Conservation (phyloP, 306 rosid species). For the Ormosia semicastrata region DNA sequence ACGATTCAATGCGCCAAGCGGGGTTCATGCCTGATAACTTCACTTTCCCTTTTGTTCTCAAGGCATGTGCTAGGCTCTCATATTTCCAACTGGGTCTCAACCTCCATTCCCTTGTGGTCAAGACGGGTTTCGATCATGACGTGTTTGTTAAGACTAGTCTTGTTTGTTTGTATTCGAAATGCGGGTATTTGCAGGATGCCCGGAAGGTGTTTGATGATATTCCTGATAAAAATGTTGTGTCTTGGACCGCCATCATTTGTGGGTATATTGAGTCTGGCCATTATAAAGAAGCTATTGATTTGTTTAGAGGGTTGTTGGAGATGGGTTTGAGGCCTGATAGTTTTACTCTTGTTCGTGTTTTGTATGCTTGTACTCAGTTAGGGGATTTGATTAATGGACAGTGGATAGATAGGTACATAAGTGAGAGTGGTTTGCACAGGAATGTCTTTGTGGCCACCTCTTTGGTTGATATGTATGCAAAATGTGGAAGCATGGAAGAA, state of each 20-base stretch:
- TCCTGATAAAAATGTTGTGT: conserved; percentile 56
- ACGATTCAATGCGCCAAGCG: conserved; percentile 39
- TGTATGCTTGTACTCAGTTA: conserved; percentile 49
- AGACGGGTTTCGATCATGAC: conserved; percentile 55
- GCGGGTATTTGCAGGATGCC: conserved; percentile 42
- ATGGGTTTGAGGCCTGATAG: conserved; percentile 70
- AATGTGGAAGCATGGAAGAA: conserved; percentile 63
- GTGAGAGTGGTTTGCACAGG: conserved; percentile 40
- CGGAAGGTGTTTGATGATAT: conserved; percentile 61
- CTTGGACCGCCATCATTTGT: conserved; percentile 67
- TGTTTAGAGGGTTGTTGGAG: conserved; percentile 50
- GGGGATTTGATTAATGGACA: conserved; percentile 59
- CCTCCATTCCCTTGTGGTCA: conserved; percentile 55
- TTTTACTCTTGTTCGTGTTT: conserved; percentile 50
- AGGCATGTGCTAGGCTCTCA: conserved; percentile 57
- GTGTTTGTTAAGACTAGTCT: conserved; percentile 63
- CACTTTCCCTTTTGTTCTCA: conserved; percentile 64
- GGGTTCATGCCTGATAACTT: conserved; percentile 45
- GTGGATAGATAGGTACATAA: conserved; percentile 60
- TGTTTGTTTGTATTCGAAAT: conserved; percentile 47
- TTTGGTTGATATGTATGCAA: conserved; percentile 62
- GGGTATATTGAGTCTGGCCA: conserved; percentile 47
- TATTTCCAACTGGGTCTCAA: conserved; percentile 40
- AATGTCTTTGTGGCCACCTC: conserved; percentile 64
- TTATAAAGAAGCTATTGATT: conserved; percentile 48